Evolutionary conservation across 148 eudicot species (phyloP), one percentile per base, ranked within the genome.

Genomic region (Camellia japonica): DNA sequence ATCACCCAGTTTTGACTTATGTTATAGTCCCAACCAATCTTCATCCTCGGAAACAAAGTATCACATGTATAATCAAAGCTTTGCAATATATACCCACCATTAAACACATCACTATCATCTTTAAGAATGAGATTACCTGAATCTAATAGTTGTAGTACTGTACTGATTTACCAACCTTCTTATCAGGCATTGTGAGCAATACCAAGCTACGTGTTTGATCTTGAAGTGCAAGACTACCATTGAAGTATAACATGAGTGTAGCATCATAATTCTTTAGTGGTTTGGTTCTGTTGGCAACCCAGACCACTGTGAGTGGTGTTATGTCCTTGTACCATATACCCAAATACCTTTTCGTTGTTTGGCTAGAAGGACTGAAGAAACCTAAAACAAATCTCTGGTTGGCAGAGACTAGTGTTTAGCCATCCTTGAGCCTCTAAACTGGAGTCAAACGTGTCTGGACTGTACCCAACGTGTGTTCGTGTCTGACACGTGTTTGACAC

Each of bases 291-390:
- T 80, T 80, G 46, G 74, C 80, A 23, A 75, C 80, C 83, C 79
- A 81, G 12, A 81, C 68, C 19, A 62, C 74, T 0, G 83, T 75
- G 14, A 76, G 42, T 42, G 62, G 80, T 43, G 20, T 9, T 13
- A 81, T 60, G 56, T 59, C 20, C 15, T 76, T 76, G 61, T 42
- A 81, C 83, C 80, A 76, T 3, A 81, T 68, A 0, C 83, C 79
- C 51, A 81, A 20, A 11, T 76, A 81, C 38, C 83, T 38, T 51
- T 7, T 66, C 3, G 44, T 55, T 6, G 44, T 42, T 12, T 75
- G 46, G 3, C 55, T 10, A 10, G 79, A 49, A 60, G 41, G 78
- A 55, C 9, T 59, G 52, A 74, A 75, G 46, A 81, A 81, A 0
- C 83, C 83, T 13, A 81, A 8, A 44, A 51, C 83, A 75, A 81